phyloP scores from a whole-genome alignment of 345 rosid genomes.

The Barbarea vulgaris region DNA sequence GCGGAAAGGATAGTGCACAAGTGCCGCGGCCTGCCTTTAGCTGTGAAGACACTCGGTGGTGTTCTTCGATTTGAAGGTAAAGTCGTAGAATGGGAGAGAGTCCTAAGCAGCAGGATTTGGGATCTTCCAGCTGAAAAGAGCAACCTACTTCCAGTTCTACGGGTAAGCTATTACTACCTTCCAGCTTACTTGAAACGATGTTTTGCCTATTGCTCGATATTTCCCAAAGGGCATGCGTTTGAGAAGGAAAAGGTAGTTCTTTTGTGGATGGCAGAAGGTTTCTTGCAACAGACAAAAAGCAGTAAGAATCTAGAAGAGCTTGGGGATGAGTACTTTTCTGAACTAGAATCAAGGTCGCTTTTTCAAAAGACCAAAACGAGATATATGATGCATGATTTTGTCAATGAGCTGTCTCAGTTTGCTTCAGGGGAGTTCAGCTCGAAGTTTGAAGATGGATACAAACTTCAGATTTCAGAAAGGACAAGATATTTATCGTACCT shows the following conservation, averaged over 20 bases:
- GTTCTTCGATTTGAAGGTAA: conserved; percentile 40
- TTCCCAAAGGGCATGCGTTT: conserved; percentile 45
- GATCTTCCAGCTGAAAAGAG: conserved; percentile 43
- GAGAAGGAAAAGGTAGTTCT: conserved; percentile 42
- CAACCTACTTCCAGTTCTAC: conserved; percentile 41
- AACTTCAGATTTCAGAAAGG: conserved; percentile 18
- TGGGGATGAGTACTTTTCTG: conserved; percentile 44
- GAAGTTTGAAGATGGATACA: conserved; percentile 33
- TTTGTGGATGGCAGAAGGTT: conserved; percentile 50
- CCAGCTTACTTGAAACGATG: conserved; percentile 46
- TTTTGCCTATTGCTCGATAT: conserved; percentile 47
- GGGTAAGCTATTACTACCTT: conserved; percentile 43
- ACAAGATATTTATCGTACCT: conserved; percentile 46
- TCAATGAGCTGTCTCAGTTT: conserved; percentile 44
- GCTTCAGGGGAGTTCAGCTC: conserved; percentile 44
- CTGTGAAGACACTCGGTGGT: conserved; percentile 48
- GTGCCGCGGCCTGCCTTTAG: conserved; percentile 50
- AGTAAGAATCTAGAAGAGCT: conserved; percentile 41
- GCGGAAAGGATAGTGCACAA: conserved; percentile 47
- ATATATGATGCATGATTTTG: conserved; percentile 47
- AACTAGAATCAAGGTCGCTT: conserved; percentile 41
- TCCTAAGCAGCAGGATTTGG: conserved; percentile 45
- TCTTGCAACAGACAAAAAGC: conserved; percentile 38
- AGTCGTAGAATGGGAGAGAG: conserved; percentile 46
- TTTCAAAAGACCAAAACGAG: conserved; percentile 37